Evolutionary conservation across 2,329 filamentous ascomycete genomes (phyloP), one percentile per base, ranked within the genome.

Genomic region (Monosporascus sp.): DNA sequence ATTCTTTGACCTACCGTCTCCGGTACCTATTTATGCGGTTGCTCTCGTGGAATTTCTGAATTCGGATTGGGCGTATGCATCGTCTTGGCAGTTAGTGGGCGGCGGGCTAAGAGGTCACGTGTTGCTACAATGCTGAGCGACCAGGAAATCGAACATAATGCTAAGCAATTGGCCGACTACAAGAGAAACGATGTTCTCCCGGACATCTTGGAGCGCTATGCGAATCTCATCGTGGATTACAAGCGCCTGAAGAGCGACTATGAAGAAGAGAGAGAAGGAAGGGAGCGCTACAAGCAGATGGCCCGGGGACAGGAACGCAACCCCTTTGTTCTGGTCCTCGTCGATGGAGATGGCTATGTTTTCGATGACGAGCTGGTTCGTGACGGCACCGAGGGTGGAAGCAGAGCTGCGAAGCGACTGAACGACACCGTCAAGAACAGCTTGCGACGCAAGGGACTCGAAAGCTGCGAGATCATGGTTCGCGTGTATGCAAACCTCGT

Each of bases 331-430:
- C 71, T 86, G 2, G 77, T 86, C 7, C 69, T 87, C 0, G 69
- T 87, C 14, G 83, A 87, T 53, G 84, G 82, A 20, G 82, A 87
- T 65, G 80, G 79, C 48, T 85, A 85, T 52, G 55, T 73, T n/a
- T 80, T 84, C 61, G 72, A 77, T 37, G 78, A 82, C 41, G 66
- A 71, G 31, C 70, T 81, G 8, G 63, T 82, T 49, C 67, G 67
- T 44, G 71, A 70, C 6, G 75, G 76, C 2, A 72, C 74, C 43
- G 74, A 81, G 3, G 84, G 83, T 16, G 84, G 84, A 4, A 73
- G 76, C 51, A 73, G 68, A 51, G 82, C 82, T 19, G 82, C 81
- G 2, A 74, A 77, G 4, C 68, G 77, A 48, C 68, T 86, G 5
- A 78, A 78, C 52, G 74, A 79, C 37, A 72, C 74, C 19, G 67